Evolutionary conservation across 163 green algal species (phyloP).

Genomic region (Volvox carteri): DNA sequence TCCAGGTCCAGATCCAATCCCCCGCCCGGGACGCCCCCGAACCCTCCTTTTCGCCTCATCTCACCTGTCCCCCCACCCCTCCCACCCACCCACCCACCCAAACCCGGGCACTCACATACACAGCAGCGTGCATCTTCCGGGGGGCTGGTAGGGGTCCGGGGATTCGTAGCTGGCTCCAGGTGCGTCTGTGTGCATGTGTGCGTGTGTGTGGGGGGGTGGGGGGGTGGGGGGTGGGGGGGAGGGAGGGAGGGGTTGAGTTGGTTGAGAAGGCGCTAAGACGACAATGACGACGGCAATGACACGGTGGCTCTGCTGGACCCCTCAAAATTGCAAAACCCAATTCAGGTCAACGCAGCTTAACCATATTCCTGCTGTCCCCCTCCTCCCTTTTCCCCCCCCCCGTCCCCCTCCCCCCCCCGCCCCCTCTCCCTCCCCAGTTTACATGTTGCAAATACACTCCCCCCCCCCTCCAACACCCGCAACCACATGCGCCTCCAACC

Average conservation of each 20-base stretch:
- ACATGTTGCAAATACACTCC: not conserved
- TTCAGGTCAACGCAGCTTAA: no score
- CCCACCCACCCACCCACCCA: not conserved
- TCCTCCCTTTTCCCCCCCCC: not conserved
- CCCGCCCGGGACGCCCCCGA: no score
- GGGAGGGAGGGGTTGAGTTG: not conserved
- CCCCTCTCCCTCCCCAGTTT: not conserved
- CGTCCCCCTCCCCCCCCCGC: not conserved
- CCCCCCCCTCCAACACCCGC: not conserved
- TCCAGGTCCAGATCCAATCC: no score
- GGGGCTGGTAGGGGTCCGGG: conserved; percentile 35
- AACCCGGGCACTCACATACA: conserved; percentile 31
- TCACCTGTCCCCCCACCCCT: not conserved
- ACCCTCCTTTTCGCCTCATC: not conserved
- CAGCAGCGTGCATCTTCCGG: conserved; percentile 65
- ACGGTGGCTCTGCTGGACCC: no score
- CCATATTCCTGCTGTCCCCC: no score
- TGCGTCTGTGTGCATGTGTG: conserved; percentile 28
- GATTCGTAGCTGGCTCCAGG: conserved; percentile 52
- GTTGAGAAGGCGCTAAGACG: not conserved
- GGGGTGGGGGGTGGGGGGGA: not conserved
- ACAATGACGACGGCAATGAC: no score
- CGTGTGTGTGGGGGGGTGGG: not conserved
- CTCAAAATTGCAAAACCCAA: no score
- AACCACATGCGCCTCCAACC: not conserved